Evolutionary conservation across 352 stramenopile genomes (phyloP), one percentile per base, ranked within the genome.

Genomic region (Phytopythium helicoides): DNA sequence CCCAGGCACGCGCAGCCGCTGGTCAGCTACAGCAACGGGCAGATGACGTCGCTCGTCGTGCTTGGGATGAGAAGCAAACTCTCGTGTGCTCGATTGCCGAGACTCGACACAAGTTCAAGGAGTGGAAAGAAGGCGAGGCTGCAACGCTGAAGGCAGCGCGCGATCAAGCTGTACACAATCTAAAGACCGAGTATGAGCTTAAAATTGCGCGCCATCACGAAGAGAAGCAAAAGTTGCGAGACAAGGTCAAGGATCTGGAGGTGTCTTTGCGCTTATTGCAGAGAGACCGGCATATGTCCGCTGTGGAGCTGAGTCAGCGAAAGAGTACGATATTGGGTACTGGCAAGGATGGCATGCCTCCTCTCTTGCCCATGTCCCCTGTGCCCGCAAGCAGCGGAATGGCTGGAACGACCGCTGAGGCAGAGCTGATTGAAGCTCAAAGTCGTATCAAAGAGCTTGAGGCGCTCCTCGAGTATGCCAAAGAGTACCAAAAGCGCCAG

Each of bases 171-270:
- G 53, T 87, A 3, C 71, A 81, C 34, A 67, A 76, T 15, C 21
- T 86, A 23, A 73, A 66, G 9, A 81, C 77, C 1, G 77, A 86
- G 48, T 89, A 86, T 36, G 77, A 89, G 38, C 58, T 86, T 21
- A 86, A 89, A 49, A 73, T 89, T 28, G 68, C 73, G 2, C 68
- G 77, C 2, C 77, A 86, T 44, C 77, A 86, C 22, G 77, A 86
- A 37, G 77, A 89, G 42, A 89, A 86, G 46, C 73, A 86, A 15
- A 89, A 89, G 26, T 51, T 89, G 10, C 70, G 77, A 14, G 77
- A 86, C 15, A 86, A 89, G 45, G 73, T 86, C n/a, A 83, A 85
- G 37, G 77, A 89, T 57, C 60, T 89, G 3, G 77, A 86, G 61
- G 77, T 86, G 1, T 84, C 77, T 16, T 50, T 86, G 19, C 75